Evolutionary conservation across 1,284 basidiomycete species (phyloP), one percentile per base, ranked within the genome.

Genomic region (Neonothopanus nambi): DNA sequence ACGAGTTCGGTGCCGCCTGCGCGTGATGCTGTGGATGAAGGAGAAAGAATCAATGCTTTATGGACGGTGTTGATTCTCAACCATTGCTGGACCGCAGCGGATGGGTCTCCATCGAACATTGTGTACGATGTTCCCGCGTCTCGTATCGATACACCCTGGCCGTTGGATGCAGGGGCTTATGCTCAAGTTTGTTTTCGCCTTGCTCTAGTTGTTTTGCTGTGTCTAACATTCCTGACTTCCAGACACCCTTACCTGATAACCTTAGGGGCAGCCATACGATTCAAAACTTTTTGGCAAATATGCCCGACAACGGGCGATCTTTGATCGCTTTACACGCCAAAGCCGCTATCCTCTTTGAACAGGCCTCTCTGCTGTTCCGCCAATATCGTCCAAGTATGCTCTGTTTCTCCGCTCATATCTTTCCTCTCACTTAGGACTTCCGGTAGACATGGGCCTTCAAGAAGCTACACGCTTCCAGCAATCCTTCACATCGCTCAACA

Each of bases 61-160:
- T 79, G 77, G 77, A 63, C 67, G 5, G 70, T 73, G 1, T 65
- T 71, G 46, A 61, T 66, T 7, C 41, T 76, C 48, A 73, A 78
- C 54, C 66, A 70, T 55, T 66, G 48, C 61, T 73, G 59, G 68
- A 63, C 58, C 48, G 63, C 59, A 1, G 61, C 59, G 13, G 59
- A 63, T 45, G 60, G 60, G 11, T 56, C 59, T 3, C 51, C 60
- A 13, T 61, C 62, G 0, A 62, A 62, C 52, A 57, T 63, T 8
- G 55, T 57, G 3, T 63, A 61, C 41, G 55, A 57, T 9, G 39
- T 54, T 15, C 53, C 61, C 1, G 52, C 59, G 41, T 56, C 54
- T 17, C 46, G 58, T 28, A 70, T 76, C 9, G 74, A 76, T 52
- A 70, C 73, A 0, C 71, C 73, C 1, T 76, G 74, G 71, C 74